Conservation (phyloP, 2,329 filamentous ascomycete genomes). For the Trichophyton benhamiae region DNA sequence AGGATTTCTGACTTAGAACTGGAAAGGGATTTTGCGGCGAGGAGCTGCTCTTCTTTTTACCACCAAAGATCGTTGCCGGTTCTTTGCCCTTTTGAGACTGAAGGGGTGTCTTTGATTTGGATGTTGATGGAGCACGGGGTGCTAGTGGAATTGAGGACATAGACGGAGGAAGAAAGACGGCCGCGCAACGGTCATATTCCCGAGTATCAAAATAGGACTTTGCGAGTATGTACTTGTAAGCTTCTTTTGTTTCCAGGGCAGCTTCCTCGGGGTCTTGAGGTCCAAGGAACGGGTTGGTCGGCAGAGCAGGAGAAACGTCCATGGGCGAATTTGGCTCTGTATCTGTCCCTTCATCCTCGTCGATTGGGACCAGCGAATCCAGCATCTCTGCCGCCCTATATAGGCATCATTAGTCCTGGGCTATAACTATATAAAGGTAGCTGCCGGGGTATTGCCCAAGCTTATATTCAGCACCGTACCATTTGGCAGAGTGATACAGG, state of each 20-base stretch:
- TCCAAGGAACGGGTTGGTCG: constrained; percentile 38
- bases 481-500: constrained; percentile 93
- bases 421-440: background rate
- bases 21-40: constrained; percentile 31
- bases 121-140: constrained; percentile 27
- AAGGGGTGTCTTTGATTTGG: background rate
- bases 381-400: constrained; percentile 85
- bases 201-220: constrained; percentile 92
- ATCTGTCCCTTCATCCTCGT: constrained; percentile 42
- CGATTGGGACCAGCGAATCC: constrained; percentile 56
- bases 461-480: constrained; percentile 41
- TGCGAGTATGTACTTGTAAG: constrained; percentile 73
- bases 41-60: constrained; percentile 24
- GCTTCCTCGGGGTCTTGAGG: constrained; percentile 61
- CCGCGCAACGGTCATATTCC: constrained; percentile 86
- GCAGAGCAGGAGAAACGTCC: constrained; percentile 41
- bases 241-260: constrained; percentile 62
- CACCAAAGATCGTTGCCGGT: constrained; percentile 37
- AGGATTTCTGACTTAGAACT: constrained; percentile 69
- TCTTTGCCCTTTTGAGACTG: constrained; percentile 47
- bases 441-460: background rate
- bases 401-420: background rate
- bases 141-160: constrained; percentile 55
- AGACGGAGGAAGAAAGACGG: constrained; percentile 74
- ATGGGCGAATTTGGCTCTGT: constrained; percentile 49